Base-by-base conservation (phyloP, 805 yeast genomes). In the Monosporozyma solicola region DNA sequence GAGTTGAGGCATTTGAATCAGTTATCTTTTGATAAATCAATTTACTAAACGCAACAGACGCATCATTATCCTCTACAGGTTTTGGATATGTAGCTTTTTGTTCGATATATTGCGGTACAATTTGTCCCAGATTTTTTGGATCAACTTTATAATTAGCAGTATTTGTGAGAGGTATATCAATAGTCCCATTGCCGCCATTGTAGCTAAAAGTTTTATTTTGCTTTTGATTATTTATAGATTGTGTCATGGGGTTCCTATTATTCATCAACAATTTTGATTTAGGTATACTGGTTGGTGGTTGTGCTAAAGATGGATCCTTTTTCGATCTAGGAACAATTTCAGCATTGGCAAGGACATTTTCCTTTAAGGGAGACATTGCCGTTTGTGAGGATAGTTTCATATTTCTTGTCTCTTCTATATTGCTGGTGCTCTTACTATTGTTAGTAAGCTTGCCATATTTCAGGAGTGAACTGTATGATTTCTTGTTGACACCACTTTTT, bases 1-100 rank as follows among this genome's bases (percentile, higher is more conserved):
- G 25, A 53, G 41, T 62, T 54, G 72, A 64, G 56, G 63, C 65
- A 56, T 58, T 59, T 49, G 66, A 65, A 51, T 63, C 64, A 47
- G 67, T 58, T 52, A 65, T 58, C 53, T 64, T 67, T 53, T 63
- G 60, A n/a, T 64, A 59, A 51, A 67, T 65, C 59, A 68, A 59
- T 51, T 66, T 68, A 51, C 65, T 65, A 47, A 68, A 68, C 52
- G 70, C 72, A 31, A 67, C 59, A 7, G 71, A 64, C 4, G 72
- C 72, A 56, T 68, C 72, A 54, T 68, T 68, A 46, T 67, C 71
- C 51, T 66, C 69, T 3, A 24, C 24, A 20, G 31, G 15, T 31
- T 16, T 35, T 10, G 31, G 13, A 24, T 15, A 6, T n/a, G 13
- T 2, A 39, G 16, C 51, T 47, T 41, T 43, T 54, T 33, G 32